These are phyloP conservation scores for Phytophthora agathidicida DNA, from an alignment of 352 stramenopile species.

Conservation along the genomic window DNA sequence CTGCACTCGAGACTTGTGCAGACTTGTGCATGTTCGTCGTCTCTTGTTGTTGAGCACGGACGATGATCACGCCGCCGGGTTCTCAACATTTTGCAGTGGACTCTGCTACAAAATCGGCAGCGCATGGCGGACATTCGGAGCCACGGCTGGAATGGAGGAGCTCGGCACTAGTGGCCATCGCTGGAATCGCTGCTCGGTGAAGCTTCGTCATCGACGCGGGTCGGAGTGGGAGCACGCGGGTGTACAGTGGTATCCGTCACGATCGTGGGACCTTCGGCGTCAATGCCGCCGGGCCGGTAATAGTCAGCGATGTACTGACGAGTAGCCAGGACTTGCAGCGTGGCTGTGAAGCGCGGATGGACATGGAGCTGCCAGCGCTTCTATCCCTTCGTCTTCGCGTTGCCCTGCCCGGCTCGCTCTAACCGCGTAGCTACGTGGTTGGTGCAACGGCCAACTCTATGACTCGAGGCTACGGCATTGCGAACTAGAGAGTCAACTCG, in stretches of 20 bases:
- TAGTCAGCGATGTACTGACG: constrained; percentile 11
- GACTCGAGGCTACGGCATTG: too few relatives aligned
- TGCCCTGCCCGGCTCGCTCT: not conserved
- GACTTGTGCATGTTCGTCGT: too few relatives aligned
- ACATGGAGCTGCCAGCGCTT: too few relatives aligned
- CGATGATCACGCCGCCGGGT: not conserved
- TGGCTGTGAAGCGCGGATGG: constrained; percentile 1
- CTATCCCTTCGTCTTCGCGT: too few relatives aligned
- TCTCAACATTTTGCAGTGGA: not conserved
- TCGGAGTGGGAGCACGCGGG: constrained; percentile 18
- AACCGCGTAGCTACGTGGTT: too few relatives aligned
- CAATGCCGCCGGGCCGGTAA: not conserved
- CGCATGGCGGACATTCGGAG: constrained; percentile 5
- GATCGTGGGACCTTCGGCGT: constrained; percentile 14
- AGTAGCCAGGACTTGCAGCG: constrained; percentile 12
- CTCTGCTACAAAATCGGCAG: not conserved
- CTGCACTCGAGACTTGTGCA: too few relatives aligned
- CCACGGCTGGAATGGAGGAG: not conserved
- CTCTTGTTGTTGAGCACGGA: too few relatives aligned
- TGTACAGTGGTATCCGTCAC: constrained; percentile 3
- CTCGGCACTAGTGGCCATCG: not conserved
- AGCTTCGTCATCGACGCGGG: constrained; percentile 14
- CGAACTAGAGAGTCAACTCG: constrained; percentile 1
- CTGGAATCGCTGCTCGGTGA: constrained; percentile 7
- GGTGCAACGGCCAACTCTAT: too few relatives aligned